Conservation (phyloP, 2,329 filamentous ascomycete species). For the Rosellinia necatrix region DNA sequence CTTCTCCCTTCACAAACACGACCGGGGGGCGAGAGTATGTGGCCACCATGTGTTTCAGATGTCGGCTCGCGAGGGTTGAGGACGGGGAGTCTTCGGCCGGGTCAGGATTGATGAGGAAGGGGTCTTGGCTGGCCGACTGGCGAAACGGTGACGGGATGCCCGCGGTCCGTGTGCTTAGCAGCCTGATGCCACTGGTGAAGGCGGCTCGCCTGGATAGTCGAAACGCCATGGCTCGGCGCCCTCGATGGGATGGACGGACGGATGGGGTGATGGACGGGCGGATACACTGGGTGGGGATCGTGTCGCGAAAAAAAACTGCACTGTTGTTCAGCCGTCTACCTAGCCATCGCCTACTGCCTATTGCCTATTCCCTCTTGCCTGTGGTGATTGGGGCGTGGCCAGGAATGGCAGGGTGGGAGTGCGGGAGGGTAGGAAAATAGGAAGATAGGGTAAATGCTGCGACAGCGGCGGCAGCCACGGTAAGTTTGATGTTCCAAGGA, state of each 20-base stretch:
- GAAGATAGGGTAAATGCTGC: too few relatives aligned
- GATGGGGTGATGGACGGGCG: not conserved
- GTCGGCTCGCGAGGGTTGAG: conserved; percentile 72
- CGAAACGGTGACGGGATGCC: conserved; percentile 32
- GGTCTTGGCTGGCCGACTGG: conserved; percentile 35
- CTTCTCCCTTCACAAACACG: conserved; percentile 86
- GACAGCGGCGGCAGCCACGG: not conserved
- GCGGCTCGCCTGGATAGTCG: conserved; percentile 33
- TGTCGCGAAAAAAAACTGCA: not conserved
- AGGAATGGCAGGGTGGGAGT: not conserved
- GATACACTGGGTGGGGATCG: not conserved
- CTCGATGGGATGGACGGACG: not conserved
- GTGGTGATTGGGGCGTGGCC: not conserved
- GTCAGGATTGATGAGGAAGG: conserved; percentile 40
- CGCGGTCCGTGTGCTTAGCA: conserved; percentile 34
- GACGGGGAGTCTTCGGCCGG: conserved; percentile 51
- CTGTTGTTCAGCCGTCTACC: conserved; percentile 2
- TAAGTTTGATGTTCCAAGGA: not conserved
- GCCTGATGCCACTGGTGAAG: conserved; percentile 28
- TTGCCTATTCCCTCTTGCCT: too few relatives aligned
- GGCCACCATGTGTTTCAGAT: conserved; percentile 88
- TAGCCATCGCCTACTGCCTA: not conserved
- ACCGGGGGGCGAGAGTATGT: conserved; percentile 91
- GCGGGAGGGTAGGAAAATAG: not conserved
- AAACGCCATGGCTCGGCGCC: conserved; percentile 33